phyloP scores from a whole-genome alignment of 2,329 filamentous ascomycete genomes.

The Harringtonia lauricola region DNA sequence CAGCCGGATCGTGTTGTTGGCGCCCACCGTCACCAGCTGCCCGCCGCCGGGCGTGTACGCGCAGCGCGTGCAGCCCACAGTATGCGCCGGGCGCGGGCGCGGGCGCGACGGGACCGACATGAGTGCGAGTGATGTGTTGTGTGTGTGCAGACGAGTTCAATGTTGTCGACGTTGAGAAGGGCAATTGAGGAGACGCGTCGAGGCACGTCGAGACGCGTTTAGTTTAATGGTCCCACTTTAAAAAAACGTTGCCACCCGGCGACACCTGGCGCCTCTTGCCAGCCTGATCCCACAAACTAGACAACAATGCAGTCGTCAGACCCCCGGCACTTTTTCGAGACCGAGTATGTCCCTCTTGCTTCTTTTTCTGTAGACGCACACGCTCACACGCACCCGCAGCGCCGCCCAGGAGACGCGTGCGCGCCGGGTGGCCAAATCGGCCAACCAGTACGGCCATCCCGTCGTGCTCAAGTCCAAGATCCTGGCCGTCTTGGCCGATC shows the following conservation, averaged over 20 bases:
- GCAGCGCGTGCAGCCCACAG: conserved; percentile 75
- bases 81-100: conserved; percentile 61
- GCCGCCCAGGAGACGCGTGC: conserved; percentile 35
- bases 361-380: background rate
- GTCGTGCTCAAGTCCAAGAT: conserved; percentile 78
- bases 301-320: conserved; percentile 54
- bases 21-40: conserved; percentile 80
- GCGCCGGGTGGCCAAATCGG: conserved; percentile 58
- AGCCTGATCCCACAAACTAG: too few species aligned
- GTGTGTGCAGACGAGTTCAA: background rate
- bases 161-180: too few species aligned
- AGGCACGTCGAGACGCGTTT: conserved; percentile 30
- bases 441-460: conserved; percentile 73
- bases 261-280: background rate
- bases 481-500: conserved; percentile 60
- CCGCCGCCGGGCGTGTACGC: conserved; percentile 83
- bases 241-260: background rate
- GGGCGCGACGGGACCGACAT: conserved; percentile 27
- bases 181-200: background rate
- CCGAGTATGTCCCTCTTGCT: conserved; percentile 49
- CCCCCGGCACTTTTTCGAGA: conserved; percentile 82
- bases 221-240: background rate
- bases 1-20: conserved; percentile 86
- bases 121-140: background rate
- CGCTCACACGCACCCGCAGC: conserved; percentile 32